phyloP scores from a whole-genome alignment of 129 eudicot genomes.

The Chrysanthemum lavandulifolium region DNA sequence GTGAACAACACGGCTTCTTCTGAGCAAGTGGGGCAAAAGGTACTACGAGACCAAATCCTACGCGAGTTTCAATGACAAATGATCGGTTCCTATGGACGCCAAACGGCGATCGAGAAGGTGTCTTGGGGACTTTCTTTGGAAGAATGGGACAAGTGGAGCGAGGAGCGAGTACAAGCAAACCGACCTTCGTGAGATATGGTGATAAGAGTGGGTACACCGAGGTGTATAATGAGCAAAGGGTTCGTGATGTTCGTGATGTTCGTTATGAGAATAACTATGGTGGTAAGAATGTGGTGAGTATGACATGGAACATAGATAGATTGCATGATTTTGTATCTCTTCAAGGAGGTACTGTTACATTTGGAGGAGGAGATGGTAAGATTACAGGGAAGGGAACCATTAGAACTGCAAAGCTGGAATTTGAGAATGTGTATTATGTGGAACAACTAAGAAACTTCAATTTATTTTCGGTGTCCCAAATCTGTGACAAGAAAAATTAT shows the following conservation, averaged over 20 bases:
- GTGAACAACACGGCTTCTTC: too few species aligned
- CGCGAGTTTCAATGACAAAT: constrained; percentile 22
- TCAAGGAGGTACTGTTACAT: too few species aligned
- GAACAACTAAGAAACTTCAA: too few species aligned
- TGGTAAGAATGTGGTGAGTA: not conserved
- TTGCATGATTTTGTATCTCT: too few species aligned
- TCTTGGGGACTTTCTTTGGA: constrained; percentile 22
- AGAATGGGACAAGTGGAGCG: constrained; percentile 26
- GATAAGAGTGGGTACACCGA: constrained; percentile 32
- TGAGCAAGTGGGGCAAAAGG: not conserved
- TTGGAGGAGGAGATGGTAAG: too few species aligned
- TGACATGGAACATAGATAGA: too few species aligned
- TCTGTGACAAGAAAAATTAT: too few species aligned
- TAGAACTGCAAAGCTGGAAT: too few species aligned
- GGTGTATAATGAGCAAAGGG: constrained; percentile 23
- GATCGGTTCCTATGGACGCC: constrained; percentile 27
- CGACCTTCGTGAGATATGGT: constrained; percentile 26
- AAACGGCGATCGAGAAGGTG: constrained; percentile 24
- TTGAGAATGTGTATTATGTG: too few species aligned
- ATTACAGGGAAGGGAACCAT: too few species aligned
- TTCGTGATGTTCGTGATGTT: constrained; percentile 30
- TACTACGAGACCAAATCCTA: constrained; percentile 11
- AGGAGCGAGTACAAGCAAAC: constrained; percentile 18
- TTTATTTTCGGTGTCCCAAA: too few species aligned
- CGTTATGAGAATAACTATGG: not conserved